A percentile compares a stretch with the other conserved stretches of the same genome.
Conservation (phyloP, 2,329 filamentous ascomycete species). For the Fusarium virguliforme region DNA sequence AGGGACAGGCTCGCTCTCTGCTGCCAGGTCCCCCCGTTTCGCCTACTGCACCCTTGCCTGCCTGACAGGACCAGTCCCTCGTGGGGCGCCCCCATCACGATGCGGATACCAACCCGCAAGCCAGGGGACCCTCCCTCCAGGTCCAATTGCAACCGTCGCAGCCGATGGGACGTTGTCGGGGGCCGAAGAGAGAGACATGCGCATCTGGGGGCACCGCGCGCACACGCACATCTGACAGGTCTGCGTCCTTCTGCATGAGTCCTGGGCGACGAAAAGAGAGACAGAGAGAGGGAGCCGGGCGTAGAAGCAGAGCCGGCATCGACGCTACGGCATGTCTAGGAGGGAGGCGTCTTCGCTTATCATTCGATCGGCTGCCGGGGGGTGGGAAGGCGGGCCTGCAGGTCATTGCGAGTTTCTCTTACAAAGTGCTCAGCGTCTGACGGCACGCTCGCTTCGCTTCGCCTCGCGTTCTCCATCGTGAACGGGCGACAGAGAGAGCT, state of each 20-base stretch:
- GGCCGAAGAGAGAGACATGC: conserved; percentile 12
- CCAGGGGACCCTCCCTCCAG: conserved; percentile 14
- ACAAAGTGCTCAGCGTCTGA: conserved; percentile 1
- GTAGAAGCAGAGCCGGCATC: conserved; percentile 12
- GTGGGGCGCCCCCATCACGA: conserved; percentile 28
- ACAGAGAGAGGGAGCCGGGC: conserved; percentile 17
- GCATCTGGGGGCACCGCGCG: conserved; percentile 12
- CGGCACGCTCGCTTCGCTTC: background rate
- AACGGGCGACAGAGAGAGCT: conserved; percentile 12
- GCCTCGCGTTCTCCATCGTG: background rate
- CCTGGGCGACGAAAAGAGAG: background rate
- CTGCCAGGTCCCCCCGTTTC: background rate
- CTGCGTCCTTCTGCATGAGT: too few species aligned
- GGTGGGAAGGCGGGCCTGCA: background rate
- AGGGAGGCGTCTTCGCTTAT: conserved; percentile 5
- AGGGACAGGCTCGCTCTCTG: background rate
- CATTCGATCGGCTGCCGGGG: conserved; percentile 6
- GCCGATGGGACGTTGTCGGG: conserved; percentile 26
- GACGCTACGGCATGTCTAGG: conserved; percentile 12
- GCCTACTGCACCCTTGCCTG: conserved; percentile 21
- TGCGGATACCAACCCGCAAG: conserved; percentile 31
- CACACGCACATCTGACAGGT: conserved; percentile 3
- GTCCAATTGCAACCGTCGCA: conserved; percentile 16
- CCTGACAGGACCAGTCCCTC: conserved; percentile 19
- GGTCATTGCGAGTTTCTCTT: conserved; percentile 4